phyloP scores from a whole-genome alignment of 1,284 basidiomycete genomes.

The Rhodotorula sp. region DNA sequence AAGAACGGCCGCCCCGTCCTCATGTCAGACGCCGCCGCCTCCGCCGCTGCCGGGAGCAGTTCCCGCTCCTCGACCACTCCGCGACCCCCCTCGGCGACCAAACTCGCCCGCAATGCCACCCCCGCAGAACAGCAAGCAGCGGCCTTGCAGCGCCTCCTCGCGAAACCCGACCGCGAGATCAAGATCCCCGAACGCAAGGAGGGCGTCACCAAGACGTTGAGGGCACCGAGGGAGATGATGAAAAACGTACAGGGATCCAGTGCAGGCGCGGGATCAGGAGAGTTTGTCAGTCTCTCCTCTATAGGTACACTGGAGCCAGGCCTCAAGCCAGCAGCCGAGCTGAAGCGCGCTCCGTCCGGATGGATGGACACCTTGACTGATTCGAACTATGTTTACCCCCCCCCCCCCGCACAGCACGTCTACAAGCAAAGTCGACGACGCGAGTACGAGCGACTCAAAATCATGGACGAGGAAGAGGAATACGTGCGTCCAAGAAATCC shows the following conservation, averaged over 20 bases:
- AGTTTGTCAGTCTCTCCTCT: conserved; percentile 57
- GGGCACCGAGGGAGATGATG: conserved; percentile 89
- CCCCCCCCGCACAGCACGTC: conserved; percentile 73
- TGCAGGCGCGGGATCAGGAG: conserved; percentile 85
- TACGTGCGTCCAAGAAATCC: conserved; percentile 60
- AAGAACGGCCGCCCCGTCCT: neutral
- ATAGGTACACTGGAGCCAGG: too few relatives aligned
- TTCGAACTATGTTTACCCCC: neutral
- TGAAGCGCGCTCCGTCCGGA: too few relatives aligned
- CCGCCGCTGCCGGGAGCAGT: neutral
- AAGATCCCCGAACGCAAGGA: conserved; percentile 71
- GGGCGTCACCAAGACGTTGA: conserved; percentile 50
- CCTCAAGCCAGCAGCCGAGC: too few relatives aligned
- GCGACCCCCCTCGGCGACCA: neutral
- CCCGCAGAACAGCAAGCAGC: conserved; percentile 35
- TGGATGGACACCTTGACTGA: neutral
- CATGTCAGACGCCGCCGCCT: neutral
- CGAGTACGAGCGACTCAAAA: conserved; percentile 89
- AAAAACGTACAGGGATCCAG: conserved; percentile 95
- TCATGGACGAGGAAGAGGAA: conserved; percentile 78
- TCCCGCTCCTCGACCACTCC: neutral
- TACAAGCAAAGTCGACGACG: conserved; percentile 92
- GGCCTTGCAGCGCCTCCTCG: conserved; percentile 72
- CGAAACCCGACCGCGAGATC: conserved; percentile 77
- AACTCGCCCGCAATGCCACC: conserved; percentile 21